A percentile compares a stretch with the other conserved stretches of the same genome.
Conservation (phyloP, 306 rosid genomes). For the Vigna unguiculata region DNA sequence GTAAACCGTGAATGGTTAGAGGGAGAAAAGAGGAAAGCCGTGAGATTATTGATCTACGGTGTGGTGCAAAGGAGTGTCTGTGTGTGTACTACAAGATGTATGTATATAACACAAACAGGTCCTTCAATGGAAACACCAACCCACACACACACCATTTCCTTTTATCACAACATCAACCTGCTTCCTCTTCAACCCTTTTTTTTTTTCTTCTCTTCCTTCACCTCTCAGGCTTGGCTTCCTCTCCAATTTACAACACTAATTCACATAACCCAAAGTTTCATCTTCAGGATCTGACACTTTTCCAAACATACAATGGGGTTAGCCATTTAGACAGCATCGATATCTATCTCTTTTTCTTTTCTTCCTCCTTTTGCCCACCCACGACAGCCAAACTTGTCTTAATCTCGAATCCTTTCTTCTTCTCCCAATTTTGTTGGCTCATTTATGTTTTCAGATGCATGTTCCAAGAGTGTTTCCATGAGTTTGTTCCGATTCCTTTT, state of each 20-base stretch:
- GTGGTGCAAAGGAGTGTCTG: slow-evolving; percentile 52
- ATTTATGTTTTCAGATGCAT: slow-evolving; percentile 46
- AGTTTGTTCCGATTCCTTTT: not conserved
- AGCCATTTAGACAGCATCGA: slow-evolving; percentile 29
- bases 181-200: slow-evolving; percentile 43
- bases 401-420: not conserved
- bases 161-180: slow-evolving; percentile 38
- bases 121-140: slow-evolving; percentile 50
- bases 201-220: not conserved
- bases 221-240: slow-evolving; percentile 14
- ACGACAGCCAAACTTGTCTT: slow-evolving; percentile 22
- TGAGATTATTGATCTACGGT: slow-evolving; percentile 59
- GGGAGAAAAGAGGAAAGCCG: slow-evolving; percentile 41
- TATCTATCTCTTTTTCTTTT: not conserved
- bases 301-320: slow-evolving; percentile 43
- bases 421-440: not conserved
- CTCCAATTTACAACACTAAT: slow-evolving; percentile 36
- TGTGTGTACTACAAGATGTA: slow-evolving; percentile 37
- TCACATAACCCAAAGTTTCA: slow-evolving; percentile 32
- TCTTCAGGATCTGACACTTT: slow-evolving; percentile 58
- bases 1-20: slow-evolving; percentile 51
- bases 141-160: slow-evolving; percentile 53
- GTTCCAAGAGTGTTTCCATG: slow-evolving; percentile 17
- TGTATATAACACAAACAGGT: slow-evolving; percentile 48
- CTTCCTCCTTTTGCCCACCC: not conserved